Evolutionary conservation across 2,329 filamentous ascomycete species (phyloP).

Genomic region (Claviceps quebecensis): DNA sequence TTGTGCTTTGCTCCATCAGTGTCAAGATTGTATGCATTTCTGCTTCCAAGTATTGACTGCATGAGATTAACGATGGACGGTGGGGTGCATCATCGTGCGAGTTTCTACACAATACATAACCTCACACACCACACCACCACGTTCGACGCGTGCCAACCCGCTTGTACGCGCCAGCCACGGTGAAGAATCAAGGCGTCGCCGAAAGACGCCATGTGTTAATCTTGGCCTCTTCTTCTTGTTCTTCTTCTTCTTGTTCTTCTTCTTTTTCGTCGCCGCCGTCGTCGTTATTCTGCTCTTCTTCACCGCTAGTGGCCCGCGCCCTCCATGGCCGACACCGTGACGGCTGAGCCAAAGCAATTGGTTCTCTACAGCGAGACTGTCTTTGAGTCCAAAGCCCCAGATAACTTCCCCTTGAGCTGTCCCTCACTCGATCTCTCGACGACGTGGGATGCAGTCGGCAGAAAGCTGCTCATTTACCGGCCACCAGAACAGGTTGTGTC

Average conservation of each 20-base stretch:
- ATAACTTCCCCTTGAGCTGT: constrained; percentile 56
- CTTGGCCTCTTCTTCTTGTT: neutral
- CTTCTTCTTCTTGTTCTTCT: neutral
- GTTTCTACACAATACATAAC: neutral
- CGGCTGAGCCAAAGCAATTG: constrained; percentile 21
- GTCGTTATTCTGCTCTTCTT: neutral
- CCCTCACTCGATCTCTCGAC: constrained; percentile 76
- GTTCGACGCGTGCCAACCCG: neutral
- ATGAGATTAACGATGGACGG: neutral
- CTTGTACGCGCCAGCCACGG: neutral
- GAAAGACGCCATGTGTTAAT: neutral
- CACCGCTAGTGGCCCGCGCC: neutral
- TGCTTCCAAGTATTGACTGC: neutral
- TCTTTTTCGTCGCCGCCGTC: neutral
- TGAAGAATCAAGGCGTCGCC: neutral
- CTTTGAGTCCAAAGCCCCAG: constrained; percentile 39
- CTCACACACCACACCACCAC: neutral
- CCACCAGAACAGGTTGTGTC: constrained; percentile 57
- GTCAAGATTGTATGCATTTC: neutral
- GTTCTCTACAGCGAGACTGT: constrained; percentile 41
- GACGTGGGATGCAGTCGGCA: constrained; percentile 50
- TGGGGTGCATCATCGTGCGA: neutral
- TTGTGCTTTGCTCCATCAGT: neutral
- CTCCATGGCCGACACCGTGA: constrained; percentile 9
- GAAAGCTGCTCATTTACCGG: constrained; percentile 61